Evolutionary conservation across 345 rosid genomes (phyloP), one percentile per base, ranked within the genome.

Genomic region (Ceriops decandra): DNA sequence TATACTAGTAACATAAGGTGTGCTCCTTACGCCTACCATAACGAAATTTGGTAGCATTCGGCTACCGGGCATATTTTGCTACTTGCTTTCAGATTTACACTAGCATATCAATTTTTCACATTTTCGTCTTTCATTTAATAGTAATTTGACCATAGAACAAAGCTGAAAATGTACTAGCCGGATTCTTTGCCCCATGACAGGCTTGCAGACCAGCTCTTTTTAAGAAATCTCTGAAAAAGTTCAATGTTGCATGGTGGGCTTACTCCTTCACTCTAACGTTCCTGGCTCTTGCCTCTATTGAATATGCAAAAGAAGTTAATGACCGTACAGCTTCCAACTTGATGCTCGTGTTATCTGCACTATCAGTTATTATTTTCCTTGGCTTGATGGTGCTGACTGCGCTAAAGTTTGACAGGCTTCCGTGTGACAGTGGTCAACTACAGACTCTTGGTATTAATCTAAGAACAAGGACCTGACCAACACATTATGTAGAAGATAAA

Each of bases 221-320:
- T 81, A 90, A 80, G 85, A 90, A 86, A 80, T 81, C 91, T 1
- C 76, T 79, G 85, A 86, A 76, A 77, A 85, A 79, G 77, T 90
- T 85, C 80, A 79, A 82, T 62, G 85, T 88, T 0, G 85, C 87
- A 2, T 86, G 89, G 90, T 88, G 90, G 89, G 86, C 88, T 59
- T 88, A 84, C 69, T 86, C 96, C 2, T 86, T 84, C 60, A 77
- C 90, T 0, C 52, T 81, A 21, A 82, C 87, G 1, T 84, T 88
- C 79, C 82, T 90, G 46, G 82, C 97, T 28, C 75, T 88, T 36
- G 85, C 83, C 72, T 75, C 97, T 6, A 74, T 67, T 63, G 81
- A 84, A 64, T 85, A 86, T 35, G 87, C 87, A 1, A 58, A 81
- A 20, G 90, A 83, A 64, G 75, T 84, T 60, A 73, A 80, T 64